Evolutionary conservation across 1,139 yeast species (phyloP), one percentile per base, ranked within the genome.

Genomic region (Hansenula anomala): DNA sequence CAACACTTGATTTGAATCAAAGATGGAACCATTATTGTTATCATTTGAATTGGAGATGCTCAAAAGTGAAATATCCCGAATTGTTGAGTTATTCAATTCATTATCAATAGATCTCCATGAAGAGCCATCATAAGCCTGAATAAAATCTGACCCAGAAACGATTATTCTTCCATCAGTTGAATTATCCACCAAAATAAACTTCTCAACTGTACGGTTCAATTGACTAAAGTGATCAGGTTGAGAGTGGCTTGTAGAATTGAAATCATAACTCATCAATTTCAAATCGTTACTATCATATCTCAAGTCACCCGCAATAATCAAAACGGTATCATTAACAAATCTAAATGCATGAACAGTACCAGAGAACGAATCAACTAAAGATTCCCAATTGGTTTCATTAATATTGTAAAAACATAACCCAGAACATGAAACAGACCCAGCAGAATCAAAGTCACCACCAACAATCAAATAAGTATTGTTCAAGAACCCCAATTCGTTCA

Each of bases 371-470:
- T 66, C 64, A 38, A 67, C 61, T 33, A 71, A 66, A 3, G 77
- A 63, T 31, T 63, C 66, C 92, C 87, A 82, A 34, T 75, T 67
- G 5, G 73, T 71, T 31, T 67, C 66, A 4, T 62, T 58, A 41
- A 82, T 60, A 49, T 83, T 84, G 56, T 78, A 88, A 32, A 84
- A 64, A 56, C 96, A 87, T 36, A 88, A 60, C 2, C 79, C 74
- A 3, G 67, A 61, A 61, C 96, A 88, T 33, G 67, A 63, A 44
- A 75, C 62, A 9, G 79, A 67, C 0, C 85, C 81, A 4, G 84
- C 82, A 28, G 67, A 60, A 24, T 70, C 71, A 53, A 87, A 87
- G 34, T 77, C 68, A 17, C 98, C 98, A 36, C 87, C 96, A 11
- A 87, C 84, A 29, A 88, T 66, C 16, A 89, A 58, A 27, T 51